Evolutionary conservation across 1,139 yeast species (phyloP).

Genomic region (Williopsis jadinii): DNA sequence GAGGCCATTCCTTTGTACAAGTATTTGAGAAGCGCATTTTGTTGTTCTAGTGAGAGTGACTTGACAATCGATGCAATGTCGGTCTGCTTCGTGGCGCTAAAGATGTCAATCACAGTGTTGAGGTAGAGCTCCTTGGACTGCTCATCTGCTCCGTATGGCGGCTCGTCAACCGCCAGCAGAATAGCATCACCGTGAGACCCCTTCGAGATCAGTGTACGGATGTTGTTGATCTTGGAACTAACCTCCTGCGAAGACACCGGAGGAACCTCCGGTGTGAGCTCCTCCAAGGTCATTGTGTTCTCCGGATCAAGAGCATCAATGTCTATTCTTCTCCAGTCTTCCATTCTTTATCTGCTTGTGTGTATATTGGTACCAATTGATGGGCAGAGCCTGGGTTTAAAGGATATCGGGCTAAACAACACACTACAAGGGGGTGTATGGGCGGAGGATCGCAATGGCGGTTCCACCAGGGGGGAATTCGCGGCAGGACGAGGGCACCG

Average conservation of each 20-base stretch:
- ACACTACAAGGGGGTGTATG: no score
- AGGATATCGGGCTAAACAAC: no score
- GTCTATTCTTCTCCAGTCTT: conserved; percentile 72
- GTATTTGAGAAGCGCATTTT: conserved; percentile 76
- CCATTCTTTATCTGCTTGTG: conserved; percentile 19
- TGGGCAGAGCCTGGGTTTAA: no score
- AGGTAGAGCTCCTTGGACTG: conserved; percentile 33
- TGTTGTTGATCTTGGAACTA: conserved; percentile 45
- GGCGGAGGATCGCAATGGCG: no score
- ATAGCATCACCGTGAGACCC: conserved; percentile 72
- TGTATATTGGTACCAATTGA: neutral
- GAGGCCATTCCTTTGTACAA: conserved; percentile 81
- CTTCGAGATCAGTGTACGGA: conserved; percentile 57
- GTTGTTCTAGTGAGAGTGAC: conserved; percentile 54
- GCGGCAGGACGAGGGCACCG: no score
- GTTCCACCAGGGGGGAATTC: no score
- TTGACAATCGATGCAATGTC: conserved; percentile 62
- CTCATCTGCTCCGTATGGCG: conserved; percentile 78
- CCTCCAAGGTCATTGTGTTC: conserved; percentile 50
- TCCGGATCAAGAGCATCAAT: conserved; percentile 89
- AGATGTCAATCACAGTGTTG: conserved; percentile 65
- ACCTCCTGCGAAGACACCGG: conserved; percentile 46
- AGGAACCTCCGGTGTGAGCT: conserved; percentile 44
- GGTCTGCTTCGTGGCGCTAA: conserved; percentile 66
- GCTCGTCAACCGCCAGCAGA: conserved; percentile 52